phyloP scores from a whole-genome alignment of 352 stramenopile genomes.

The Phytophthora colocasiae region DNA sequence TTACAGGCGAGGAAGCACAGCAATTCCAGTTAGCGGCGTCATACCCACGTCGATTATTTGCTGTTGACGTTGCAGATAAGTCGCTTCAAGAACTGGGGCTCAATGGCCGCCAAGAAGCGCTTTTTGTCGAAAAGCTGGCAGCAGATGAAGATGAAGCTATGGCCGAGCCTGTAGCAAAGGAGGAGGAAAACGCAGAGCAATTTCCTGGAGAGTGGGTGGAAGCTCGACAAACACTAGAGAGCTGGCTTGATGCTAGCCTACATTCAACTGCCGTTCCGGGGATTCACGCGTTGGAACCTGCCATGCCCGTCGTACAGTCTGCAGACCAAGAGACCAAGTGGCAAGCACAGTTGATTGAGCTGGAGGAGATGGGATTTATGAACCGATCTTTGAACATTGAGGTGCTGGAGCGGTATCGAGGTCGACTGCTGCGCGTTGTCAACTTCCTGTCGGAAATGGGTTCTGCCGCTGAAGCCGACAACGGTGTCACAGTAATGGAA shows the following conservation, averaged over 20 bases:
- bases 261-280: conserved; percentile 42
- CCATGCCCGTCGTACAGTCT: conserved; percentile 61
- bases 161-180: background rate
- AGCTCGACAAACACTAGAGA: conserved; percentile 53
- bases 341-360: conserved; percentile 65
- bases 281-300: conserved; percentile 78
- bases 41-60: conserved; percentile 72
- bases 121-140: conserved; percentile 66
- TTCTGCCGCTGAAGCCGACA: conserved; percentile 12
- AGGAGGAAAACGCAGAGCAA: conserved; percentile 2
- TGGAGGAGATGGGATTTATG: conserved; percentile 78
- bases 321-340: conserved; percentile 65
- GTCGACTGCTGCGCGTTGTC: conserved; percentile 80
- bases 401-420: conserved; percentile 84
- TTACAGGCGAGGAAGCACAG: conserved; percentile 49
- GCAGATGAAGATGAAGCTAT: conserved; percentile 18
- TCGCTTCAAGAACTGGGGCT: conserved; percentile 61
- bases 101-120: conserved; percentile 61
- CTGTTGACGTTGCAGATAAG: conserved; percentile 40
- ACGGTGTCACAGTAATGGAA: conserved; percentile 46
- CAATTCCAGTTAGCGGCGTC: conserved; percentile 64
- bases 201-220: conserved; percentile 53
- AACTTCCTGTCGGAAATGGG: conserved; percentile 82
- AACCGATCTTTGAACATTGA: conserved; percentile 70
- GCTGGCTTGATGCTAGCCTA: conserved; percentile 55